phyloP scores from a whole-genome alignment of 306 rosid species.

The Adenanthera pavonina region DNA sequence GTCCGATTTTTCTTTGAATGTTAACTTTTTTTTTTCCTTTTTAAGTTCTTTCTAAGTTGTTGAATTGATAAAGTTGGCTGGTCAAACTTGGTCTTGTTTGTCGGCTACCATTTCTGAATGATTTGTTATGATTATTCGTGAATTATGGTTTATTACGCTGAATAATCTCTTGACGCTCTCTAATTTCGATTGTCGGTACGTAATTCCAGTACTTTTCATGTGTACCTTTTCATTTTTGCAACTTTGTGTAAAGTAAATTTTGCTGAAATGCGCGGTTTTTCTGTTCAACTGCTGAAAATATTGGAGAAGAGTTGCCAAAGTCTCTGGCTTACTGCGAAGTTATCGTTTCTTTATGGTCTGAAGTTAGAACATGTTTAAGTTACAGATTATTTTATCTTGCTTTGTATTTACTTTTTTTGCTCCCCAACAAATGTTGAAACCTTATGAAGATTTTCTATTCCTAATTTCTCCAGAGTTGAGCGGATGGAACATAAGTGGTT shows the following conservation, averaged over 20 bases:
- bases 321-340: background rate
- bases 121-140: background rate
- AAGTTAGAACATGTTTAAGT: background rate
- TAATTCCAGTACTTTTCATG: background rate
- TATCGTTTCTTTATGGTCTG: background rate
- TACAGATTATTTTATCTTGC: background rate
- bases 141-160: background rate
- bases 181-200: background rate
- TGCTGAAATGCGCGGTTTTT: background rate
- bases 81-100: conserved; percentile 4
- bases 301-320: background rate
- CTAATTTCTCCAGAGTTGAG: background rate
- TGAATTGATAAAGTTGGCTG: background rate
- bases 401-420: background rate
- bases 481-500: background rate
- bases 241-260: background rate
- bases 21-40: background rate
- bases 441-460: background rate
- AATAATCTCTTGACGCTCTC: background rate
- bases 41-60: background rate
- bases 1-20: background rate
- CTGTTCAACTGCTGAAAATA: background rate
- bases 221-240: background rate
- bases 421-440: background rate
- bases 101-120: background rate